Conservation (phyloP, 1,284 basidiomycete species). For the Cryptococcus floricola region DNA sequence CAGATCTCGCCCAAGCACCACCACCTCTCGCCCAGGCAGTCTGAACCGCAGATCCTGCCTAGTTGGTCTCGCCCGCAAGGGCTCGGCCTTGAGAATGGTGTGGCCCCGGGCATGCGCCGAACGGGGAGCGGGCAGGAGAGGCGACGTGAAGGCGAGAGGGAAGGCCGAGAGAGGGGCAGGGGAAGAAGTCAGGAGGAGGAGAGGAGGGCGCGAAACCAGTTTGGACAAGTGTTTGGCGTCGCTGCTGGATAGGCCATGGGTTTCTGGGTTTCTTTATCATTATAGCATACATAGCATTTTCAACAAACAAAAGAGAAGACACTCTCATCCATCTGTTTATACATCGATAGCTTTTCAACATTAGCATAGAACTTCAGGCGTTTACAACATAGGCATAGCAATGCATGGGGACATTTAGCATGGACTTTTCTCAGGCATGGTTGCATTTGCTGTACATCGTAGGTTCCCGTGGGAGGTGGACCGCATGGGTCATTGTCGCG, state of each 20-base stretch:
- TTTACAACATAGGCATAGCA: not conserved
- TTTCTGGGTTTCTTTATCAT: not conserved
- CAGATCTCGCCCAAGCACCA: slow-evolving; percentile 4
- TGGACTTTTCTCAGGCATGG: not conserved
- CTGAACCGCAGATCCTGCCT: slow-evolving; percentile 23
- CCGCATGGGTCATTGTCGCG: no score
- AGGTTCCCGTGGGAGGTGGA: no score
- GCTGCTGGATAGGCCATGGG: slow-evolving; percentile 13
- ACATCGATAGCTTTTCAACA: not conserved
- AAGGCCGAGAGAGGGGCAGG: slow-evolving; percentile 9
- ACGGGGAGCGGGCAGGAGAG: slow-evolving; percentile 11
- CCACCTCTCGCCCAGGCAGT: slow-evolving; percentile 3
- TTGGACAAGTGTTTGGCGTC: slow-evolving; percentile 26
- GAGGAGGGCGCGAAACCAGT: slow-evolving; percentile 16
- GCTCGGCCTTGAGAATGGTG: slow-evolving; percentile 1
- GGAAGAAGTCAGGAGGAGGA: slow-evolving; percentile 12
- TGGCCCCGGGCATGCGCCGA: slow-evolving; percentile 11
- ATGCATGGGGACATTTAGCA: not conserved
- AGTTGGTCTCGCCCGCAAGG: slow-evolving; percentile 20
- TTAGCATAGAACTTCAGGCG: not conserved
- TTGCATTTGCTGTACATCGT: not conserved
- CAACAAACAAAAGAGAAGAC: not conserved
- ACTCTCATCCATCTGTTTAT: not conserved
- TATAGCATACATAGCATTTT: not conserved
- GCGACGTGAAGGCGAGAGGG: slow-evolving; percentile 7